A percentile compares a stretch with the other conserved stretches of the same genome.
Conservation (phyloP, 371 early-diverging fungal genomes). For the Apophysomyces sp. region DNA sequence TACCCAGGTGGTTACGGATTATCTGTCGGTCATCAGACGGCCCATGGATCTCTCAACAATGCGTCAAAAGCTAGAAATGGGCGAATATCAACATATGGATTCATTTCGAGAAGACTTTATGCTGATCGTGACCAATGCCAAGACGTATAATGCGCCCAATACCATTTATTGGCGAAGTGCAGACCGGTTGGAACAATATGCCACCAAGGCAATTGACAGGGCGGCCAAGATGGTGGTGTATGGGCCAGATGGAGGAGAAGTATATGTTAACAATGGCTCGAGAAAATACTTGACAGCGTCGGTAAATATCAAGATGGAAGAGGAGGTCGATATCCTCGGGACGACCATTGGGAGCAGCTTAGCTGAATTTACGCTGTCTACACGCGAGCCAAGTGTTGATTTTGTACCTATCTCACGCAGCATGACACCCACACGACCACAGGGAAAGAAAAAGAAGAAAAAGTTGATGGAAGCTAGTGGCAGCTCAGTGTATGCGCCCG, state of each 20-base stretch:
- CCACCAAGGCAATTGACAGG: slow-evolving; percentile 58
- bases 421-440: slow-evolving; percentile 1
- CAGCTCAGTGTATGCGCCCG: slow-evolving; percentile 41
- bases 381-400: slow-evolving; percentile 28
- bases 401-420: slow-evolving; percentile 17
- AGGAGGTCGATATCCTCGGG: slow-evolving; percentile 52
- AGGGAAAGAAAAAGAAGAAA: slow-evolving; percentile 51
- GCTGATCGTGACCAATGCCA: slow-evolving; percentile 69
- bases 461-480: slow-evolving; percentile 23
- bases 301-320: slow-evolving; percentile 24
- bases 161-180: slow-evolving; percentile 75
- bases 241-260: slow-evolving; percentile 11
- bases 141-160: slow-evolving; percentile 74
- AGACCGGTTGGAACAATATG: slow-evolving; percentile 61
- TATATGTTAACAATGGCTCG: background rate
- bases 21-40: slow-evolving; percentile 65
- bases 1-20: slow-evolving; percentile 71
- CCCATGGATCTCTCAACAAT: slow-evolving; percentile 78
- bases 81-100: slow-evolving; percentile 51
- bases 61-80: slow-evolving; percentile 55
- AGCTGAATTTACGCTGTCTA: slow-evolving; percentile 13
- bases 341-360: slow-evolving; percentile 28
- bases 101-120: slow-evolving; percentile 63
- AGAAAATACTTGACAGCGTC: background rate
- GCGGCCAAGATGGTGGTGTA: slow-evolving; percentile 54